Evolutionary conservation across 495 filamentous ascomycete species (phyloP).

Genomic region (Evernia prunastri): DNA sequence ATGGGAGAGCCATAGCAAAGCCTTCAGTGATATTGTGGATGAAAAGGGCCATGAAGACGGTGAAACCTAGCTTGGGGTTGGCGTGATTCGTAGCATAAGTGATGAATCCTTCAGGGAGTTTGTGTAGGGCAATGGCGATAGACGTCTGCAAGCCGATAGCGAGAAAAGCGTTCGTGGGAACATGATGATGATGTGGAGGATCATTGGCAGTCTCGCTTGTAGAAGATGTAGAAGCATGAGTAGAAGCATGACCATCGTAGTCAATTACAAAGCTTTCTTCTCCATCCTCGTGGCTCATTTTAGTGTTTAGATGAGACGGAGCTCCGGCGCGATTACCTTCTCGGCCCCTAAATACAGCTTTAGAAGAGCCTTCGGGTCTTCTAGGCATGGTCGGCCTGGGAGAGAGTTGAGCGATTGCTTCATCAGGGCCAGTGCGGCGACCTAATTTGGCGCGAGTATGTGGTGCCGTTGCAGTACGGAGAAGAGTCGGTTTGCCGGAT

Average conservation of each 20-base stretch:
- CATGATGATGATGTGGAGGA: constrained; percentile 71
- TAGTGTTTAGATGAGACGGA: constrained; percentile 11
- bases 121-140: constrained; percentile 91
- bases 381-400: constrained; percentile 9
- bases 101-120: constrained; percentile 96
- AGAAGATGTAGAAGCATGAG: constrained; percentile 5
- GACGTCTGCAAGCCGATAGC: constrained; percentile 89
- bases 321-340: constrained; percentile 8
- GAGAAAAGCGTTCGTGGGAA: constrained; percentile 89
- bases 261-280: neutral
- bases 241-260: constrained; percentile 2
- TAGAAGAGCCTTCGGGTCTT: constrained; percentile 14
- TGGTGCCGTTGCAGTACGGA: constrained; percentile 16
- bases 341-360: constrained; percentile 20
- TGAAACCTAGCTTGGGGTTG: constrained; percentile 75
- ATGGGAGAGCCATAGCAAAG: constrained; percentile 84
- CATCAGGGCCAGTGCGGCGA: constrained; percentile 7
- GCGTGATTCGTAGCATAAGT: constrained; percentile 98
- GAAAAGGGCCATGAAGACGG: constrained; percentile 90
- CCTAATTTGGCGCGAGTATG: constrained; percentile 11
- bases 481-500: constrained; percentile 12
- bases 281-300: neutral
- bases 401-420: constrained; percentile 13
- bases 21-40: constrained; percentile 98
- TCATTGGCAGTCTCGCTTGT: constrained; percentile 29